Percentiles rank a stretch among this genome's conserved stretches.
Evolutionary conservation across 306 rosid genomes (phyloP).

Genomic region (Corylus americana): DNA sequence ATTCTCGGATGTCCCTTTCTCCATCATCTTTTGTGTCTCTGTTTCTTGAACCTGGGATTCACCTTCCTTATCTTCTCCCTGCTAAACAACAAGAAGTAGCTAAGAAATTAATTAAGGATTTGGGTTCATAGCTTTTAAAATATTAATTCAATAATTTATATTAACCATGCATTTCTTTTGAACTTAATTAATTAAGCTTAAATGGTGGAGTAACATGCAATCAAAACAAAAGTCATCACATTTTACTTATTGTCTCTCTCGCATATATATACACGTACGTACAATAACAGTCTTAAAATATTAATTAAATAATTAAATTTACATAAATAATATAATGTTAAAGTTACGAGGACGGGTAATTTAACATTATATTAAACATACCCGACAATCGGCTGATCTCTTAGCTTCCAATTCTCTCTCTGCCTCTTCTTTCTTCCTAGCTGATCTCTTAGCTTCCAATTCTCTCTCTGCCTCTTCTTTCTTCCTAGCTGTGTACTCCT

Average conservation of each 20-base stretch:
- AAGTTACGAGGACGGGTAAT: too few relatives aligned
- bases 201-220: too few relatives aligned
- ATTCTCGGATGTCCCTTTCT: background rate
- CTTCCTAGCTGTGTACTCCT: constrained; percentile 75
- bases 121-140: background rate
- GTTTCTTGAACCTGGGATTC: constrained; percentile 13
- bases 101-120: background rate
- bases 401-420: constrained; percentile 39
- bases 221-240: too few relatives aligned
- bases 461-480: constrained; percentile 58
- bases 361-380: background rate
- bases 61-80: background rate
- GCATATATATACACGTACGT: too few relatives aligned
- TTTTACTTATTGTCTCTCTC: too few relatives aligned
- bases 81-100: background rate
- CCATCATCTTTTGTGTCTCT: background rate
- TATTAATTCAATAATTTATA: background rate
- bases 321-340: too few relatives aligned
- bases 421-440: constrained; percentile 75
- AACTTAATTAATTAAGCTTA: too few relatives aligned
- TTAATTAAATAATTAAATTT: too few relatives aligned
- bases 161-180: too few relatives aligned
- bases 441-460: constrained; percentile 44
- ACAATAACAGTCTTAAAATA: too few relatives aligned
- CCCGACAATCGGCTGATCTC: constrained; percentile 34